These are phyloP conservation scores for Gossypium thurberi DNA, from an alignment of 345 rosid genomes.

Conservation along the genomic window DNA sequence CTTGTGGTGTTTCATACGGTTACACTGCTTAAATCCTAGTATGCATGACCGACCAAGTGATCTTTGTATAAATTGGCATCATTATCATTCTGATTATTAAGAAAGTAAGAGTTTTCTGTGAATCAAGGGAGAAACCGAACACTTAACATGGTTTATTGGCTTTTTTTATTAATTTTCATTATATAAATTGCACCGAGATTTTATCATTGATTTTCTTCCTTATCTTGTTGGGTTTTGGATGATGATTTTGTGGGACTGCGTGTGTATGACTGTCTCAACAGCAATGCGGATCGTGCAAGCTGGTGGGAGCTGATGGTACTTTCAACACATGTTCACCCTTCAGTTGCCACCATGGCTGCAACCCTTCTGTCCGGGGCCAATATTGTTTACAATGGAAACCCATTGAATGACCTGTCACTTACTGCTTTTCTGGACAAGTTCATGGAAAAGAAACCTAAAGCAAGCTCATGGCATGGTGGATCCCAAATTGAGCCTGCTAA, in stretches of 20 bases:
- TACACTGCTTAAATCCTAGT: neutral
- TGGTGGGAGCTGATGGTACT: constrained; percentile 96
- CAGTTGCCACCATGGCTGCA: constrained; percentile 95
- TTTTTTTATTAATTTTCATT: neutral
- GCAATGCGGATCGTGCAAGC: constrained; percentile 75
- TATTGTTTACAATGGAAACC: constrained; percentile 90
- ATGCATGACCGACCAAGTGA: no score
- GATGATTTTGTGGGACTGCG: neutral
- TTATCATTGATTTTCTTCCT: neutral
- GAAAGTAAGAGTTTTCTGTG: neutral
- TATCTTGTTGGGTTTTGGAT: neutral
- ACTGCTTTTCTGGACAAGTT: constrained; percentile 87
- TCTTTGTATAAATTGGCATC: neutral
- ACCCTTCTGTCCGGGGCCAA: constrained; percentile 83
- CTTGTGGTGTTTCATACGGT: neutral
- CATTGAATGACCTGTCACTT: constrained; percentile 66
- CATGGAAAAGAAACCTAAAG: constrained; percentile 95
- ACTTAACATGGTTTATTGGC: neutral
- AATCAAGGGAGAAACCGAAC: neutral
- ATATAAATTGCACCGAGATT: neutral
- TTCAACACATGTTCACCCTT: constrained; percentile 85
- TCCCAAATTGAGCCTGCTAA: constrained; percentile 95
- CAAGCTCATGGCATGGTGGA: constrained; percentile 86
- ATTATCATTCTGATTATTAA: neutral
- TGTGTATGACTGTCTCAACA: constrained; percentile 24